A percentile compares a stretch with the other conserved stretches of the same genome.
phyloP scores from a whole-genome alignment of 306 rosid genomes.

The Pachyrhizus erosus region DNA sequence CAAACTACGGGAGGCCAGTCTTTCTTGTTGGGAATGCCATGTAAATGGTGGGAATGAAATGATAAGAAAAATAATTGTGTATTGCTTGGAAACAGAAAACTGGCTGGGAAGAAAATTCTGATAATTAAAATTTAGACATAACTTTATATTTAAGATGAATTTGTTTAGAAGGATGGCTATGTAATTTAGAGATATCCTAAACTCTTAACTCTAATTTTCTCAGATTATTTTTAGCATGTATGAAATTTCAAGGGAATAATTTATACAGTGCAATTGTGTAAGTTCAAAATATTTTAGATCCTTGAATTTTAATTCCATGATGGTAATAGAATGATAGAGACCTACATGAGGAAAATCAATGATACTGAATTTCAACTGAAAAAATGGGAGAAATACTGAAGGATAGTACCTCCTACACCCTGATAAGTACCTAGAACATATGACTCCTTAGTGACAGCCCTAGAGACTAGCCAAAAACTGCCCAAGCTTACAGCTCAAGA shows the following conservation, averaged over 20 bases:
- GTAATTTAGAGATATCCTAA: not conserved
- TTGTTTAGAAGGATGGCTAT: slow-evolving; percentile 17
- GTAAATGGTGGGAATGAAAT: slow-evolving; percentile 14
- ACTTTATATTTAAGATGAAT: not conserved
- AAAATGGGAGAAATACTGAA: not conserved
- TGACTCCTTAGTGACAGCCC: not conserved
- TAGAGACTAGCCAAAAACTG: too few relatives aligned
- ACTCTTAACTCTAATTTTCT: not conserved
- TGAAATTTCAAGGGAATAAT: not conserved
- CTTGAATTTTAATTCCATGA: too few relatives aligned
- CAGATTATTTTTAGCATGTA: not conserved
- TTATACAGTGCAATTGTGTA: not conserved
- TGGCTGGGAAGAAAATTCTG: slow-evolving; percentile 19
- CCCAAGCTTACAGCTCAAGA: not conserved
- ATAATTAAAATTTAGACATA: not conserved
- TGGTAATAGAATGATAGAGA: too few relatives aligned
- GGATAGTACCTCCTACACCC: not conserved
- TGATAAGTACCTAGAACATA: not conserved
- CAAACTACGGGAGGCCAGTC: not conserved
- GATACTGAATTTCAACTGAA: not conserved
- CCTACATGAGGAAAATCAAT: slow-evolving; percentile 6
- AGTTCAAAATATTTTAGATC: not conserved
- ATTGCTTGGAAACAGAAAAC: slow-evolving; percentile 8
- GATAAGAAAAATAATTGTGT: not conserved
- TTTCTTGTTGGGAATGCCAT: slow-evolving; percentile 16